A percentile compares a stretch with the other conserved stretches of the same genome.
Evolutionary conservation across 2,329 filamentous ascomycete species (phyloP).

Genomic region (Thelonectria discophora): DNA sequence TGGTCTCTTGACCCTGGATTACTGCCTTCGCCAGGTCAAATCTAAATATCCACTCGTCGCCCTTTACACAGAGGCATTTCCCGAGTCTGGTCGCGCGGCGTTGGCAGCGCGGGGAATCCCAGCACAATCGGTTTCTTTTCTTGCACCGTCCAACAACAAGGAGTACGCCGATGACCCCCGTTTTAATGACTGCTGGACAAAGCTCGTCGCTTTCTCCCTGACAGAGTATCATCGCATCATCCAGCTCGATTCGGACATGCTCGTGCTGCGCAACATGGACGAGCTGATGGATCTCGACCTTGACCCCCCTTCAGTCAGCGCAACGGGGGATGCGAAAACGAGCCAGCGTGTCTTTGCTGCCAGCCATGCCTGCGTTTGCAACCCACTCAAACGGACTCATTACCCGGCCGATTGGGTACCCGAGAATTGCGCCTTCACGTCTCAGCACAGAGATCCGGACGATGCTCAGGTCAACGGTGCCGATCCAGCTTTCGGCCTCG

Average conservation of each 20-base stretch:
- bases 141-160: conserved; percentile 71
- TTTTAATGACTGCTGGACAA: conserved; percentile 92
- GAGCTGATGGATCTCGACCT: conserved; percentile 87
- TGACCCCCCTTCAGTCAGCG: conserved; percentile 56
- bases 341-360: conserved; percentile 79
- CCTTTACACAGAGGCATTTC: conserved; percentile 83
- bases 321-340: conserved; percentile 25
- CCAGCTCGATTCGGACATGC: conserved; percentile 89
- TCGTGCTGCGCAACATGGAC: conserved; percentile 86
- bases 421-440: conserved; percentile 66
- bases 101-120: conserved; percentile 75
- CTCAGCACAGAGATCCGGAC: conserved; percentile 58
- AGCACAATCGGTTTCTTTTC: conserved; percentile 74
- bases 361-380: conserved; percentile 86
- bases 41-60: conserved; percentile 82
- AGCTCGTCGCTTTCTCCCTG: conserved; percentile 81
- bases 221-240: conserved; percentile 81
- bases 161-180: conserved; percentile 81
- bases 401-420: conserved; percentile 77
- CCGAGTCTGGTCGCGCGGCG: conserved; percentile 71
- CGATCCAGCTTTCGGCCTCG: conserved; percentile 56
- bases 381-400: conserved; percentile 79
- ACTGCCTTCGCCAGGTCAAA: conserved; percentile 72
- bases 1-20: conserved; percentile 82
- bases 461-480: conserved; percentile 56